phyloP scores from a whole-genome alignment of 306 rosid genomes.

The Canavalia ensiformis region DNA sequence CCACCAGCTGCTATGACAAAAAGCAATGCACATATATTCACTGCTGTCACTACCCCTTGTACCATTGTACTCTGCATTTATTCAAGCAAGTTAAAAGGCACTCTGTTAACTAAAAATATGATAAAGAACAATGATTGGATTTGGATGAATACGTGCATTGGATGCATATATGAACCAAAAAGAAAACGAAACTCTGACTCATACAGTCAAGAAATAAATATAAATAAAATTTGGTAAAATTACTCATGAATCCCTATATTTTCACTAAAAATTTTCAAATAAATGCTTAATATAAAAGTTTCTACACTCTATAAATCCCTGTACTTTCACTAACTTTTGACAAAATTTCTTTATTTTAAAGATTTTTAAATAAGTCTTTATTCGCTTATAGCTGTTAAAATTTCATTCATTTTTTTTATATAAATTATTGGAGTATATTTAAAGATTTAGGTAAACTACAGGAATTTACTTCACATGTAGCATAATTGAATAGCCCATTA shows the following conservation, averaged over 20 bases:
- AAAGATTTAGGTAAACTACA: background rate
- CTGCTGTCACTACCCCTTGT: slow-evolving; percentile 79
- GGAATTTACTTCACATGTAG: background rate
- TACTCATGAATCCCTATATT: background rate
- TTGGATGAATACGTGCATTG: background rate
- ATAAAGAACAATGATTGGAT: background rate
- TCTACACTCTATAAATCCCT: background rate
- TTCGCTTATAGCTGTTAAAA: background rate
- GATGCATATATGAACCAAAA: background rate
- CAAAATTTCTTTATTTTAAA: background rate
- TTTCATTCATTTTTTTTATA: background rate
- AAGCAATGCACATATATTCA: slow-evolving; percentile 83
- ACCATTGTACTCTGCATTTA: slow-evolving; percentile 78
- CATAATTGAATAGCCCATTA: background rate
- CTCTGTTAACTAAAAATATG: background rate
- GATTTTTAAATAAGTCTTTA: background rate
- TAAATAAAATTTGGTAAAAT: background rate
- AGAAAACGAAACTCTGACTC: slow-evolving; percentile 1
- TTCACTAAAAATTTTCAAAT: background rate
- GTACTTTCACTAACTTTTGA: background rate
- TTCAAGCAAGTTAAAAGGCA: slow-evolving; percentile 24
- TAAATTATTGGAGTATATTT: background rate
- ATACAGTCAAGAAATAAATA: background rate
- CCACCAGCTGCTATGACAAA: slow-evolving; percentile 83
- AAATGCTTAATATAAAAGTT: background rate